Percentiles rank a stretch among this genome's conserved stretches.
Evolutionary conservation across 2,329 filamentous ascomycete genomes (phyloP).

Genomic region (Dactylonectria estremocensis): DNA sequence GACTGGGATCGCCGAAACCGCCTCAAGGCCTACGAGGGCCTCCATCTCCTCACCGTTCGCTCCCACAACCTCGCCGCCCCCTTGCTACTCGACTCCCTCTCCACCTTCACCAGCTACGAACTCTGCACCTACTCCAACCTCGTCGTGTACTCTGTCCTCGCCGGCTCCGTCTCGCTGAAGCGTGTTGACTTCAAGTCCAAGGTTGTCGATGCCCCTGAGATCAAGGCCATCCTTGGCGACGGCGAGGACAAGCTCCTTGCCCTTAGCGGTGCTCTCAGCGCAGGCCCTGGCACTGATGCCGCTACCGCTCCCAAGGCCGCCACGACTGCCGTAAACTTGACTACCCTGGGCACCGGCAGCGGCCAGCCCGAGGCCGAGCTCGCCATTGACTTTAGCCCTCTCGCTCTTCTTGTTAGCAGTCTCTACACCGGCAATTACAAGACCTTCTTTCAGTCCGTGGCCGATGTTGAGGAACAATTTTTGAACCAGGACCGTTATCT

Average conservation of each 20-base stretch:
- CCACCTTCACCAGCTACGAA: slow-evolving; percentile 98
- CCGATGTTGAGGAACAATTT: slow-evolving; percentile 93
- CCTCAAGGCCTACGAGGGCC: slow-evolving; percentile 97
- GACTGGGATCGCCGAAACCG: slow-evolving; percentile 99
- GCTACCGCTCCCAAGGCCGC: slow-evolving; percentile 74
- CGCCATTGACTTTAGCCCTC: slow-evolving; percentile 88
- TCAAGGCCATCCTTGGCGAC: slow-evolving; percentile 95
- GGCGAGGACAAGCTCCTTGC: slow-evolving; percentile 90
- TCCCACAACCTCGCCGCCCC: slow-evolving; percentile 92
- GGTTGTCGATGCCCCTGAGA: slow-evolving; percentile 97
- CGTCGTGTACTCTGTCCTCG: slow-evolving; percentile 95
- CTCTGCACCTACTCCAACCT: slow-evolving; percentile 96
- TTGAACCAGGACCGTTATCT: slow-evolving; percentile 95
- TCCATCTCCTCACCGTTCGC: slow-evolving; percentile 92
- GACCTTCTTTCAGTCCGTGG: slow-evolving; percentile 91
- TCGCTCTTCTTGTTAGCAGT: slow-evolving; percentile 90
- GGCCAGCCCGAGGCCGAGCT: slow-evolving; percentile 85
- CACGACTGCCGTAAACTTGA: slow-evolving; percentile 87
- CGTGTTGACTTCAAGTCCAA: slow-evolving; percentile 99
- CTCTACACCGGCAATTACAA: slow-evolving; percentile 96
- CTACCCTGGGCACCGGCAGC: slow-evolving; percentile 80
- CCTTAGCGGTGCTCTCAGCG: slow-evolving; percentile 83
- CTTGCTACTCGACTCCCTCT: slow-evolving; percentile 94
- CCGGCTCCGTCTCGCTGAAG: slow-evolving; percentile 94
- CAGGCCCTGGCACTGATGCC: slow-evolving; percentile 85